Base-by-base conservation (phyloP, 805 yeast genomes). In the Yarrowia sp. region DNA sequence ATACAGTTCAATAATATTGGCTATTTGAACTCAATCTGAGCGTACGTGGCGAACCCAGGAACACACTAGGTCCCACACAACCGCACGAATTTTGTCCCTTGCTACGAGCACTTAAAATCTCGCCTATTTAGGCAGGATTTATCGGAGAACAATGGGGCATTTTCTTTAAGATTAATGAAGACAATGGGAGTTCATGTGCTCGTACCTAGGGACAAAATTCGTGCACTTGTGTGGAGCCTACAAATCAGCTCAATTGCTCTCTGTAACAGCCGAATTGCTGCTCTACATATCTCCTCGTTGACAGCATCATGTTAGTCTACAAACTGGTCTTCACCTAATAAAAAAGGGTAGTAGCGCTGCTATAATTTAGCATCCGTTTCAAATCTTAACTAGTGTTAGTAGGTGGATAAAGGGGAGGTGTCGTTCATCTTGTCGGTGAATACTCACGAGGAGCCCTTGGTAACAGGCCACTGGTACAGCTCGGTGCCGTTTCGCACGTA, bases 381-480 rank as follows among this genome's bases (percentile, higher is more conserved):
- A 12, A 58, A 58, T 43, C 64, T 58, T 58, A 55, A 55, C 61
- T 55, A 43, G 64, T 58, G 64, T 58, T 58, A 58, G 50, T 58
- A 58, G 38, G 44, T 55, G 61, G 44, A 9, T 9, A 10, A 3
- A 14, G 42, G 50, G 9, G 17, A 4, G 47, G 17, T n/a, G 30
- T 14, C n/a, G 12, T 43, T 14, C 42, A 12, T 9, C 44, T 53
- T 17, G 43, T 24, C 20, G 38, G 20, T n/a, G 65, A 33, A 46
- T 61, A 64, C 66, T 66, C 56, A 72, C 68, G 72, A 68, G 61
- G 72, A 70, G 24, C 72, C 75, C 72, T 71, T 73, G 58, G 76
- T 74, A 15, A 72, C 86, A 44, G 98, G 98, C 98, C 98, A 94
- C 77, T 89, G 90, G 80, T 94, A 94, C 69, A 84, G 80, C 56